These are phyloP conservation scores for Fusarium scirpi DNA, from an alignment of 2,329 filamentous ascomycete genomes.

Conservation along the genomic window DNA sequence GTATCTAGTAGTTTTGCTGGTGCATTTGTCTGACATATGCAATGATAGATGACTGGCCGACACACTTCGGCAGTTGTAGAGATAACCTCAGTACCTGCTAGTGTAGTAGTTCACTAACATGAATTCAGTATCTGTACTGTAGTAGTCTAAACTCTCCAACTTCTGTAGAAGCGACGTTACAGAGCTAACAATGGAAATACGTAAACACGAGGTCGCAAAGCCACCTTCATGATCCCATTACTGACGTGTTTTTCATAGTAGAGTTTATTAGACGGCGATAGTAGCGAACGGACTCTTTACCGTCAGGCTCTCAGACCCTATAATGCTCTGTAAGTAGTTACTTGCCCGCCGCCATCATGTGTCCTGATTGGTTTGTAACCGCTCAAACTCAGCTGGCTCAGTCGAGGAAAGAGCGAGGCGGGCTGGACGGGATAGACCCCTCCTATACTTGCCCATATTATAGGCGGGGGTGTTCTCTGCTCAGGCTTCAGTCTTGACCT, in stretches of 20 bases:
- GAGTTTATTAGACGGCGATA: slow-evolving; percentile 5
- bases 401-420: slow-evolving; percentile 22
- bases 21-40: not conserved
- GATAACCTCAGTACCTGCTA: not conserved
- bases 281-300: slow-evolving; percentile 1
- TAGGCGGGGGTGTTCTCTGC: slow-evolving; percentile 23
- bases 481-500: slow-evolving; percentile 8
- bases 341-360: not conserved
- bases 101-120: slow-evolving; percentile 13
- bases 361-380: slow-evolving; percentile 1
- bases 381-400: slow-evolving; percentile 9
- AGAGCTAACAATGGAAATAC: slow-evolving; percentile 6
- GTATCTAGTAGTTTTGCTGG: not conserved
- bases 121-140: not conserved
- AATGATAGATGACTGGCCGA: slow-evolving; percentile 11
- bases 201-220: not conserved
- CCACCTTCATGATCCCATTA: not conserved
- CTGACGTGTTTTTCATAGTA: not conserved
- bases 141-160: slow-evolving; percentile 1
- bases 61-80: slow-evolving; percentile 17
- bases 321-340: not conserved
- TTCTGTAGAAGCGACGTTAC: not conserved
- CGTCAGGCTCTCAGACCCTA: slow-evolving; percentile 3
- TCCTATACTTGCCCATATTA: slow-evolving; percentile 23
- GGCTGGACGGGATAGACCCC: slow-evolving; percentile 11